These are phyloP conservation scores for Cephalotrichum gorgonifer DNA, from an alignment of 2,329 filamentous ascomycete species.

Conservation along the genomic window DNA sequence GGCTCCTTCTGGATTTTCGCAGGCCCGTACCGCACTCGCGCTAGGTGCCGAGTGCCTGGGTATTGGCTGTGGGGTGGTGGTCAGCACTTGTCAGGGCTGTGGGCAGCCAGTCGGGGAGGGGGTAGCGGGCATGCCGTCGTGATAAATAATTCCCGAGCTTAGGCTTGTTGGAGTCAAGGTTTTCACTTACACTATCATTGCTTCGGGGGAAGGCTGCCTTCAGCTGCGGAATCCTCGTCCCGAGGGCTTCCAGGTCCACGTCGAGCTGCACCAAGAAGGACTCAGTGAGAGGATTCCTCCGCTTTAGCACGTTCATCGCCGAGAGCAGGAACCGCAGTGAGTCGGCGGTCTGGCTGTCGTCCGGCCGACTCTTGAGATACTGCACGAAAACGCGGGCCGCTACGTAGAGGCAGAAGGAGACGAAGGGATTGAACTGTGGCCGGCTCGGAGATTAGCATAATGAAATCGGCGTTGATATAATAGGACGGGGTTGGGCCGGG, in stretches of 20 bases:
- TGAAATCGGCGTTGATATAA: background rate
- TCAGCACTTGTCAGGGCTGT: background rate
- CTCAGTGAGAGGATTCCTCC: constrained; percentile 81
- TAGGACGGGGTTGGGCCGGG: background rate
- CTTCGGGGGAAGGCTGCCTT: constrained; percentile 43
- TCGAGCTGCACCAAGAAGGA: constrained; percentile 92
- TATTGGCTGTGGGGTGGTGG: background rate
- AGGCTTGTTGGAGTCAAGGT: too few species aligned
- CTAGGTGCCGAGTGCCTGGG: background rate
- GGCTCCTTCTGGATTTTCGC: constrained; percentile 23
- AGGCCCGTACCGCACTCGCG: constrained; percentile 8
- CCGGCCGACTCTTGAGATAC: constrained; percentile 86
- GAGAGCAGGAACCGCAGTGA: constrained; percentile 84
- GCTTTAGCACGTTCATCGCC: constrained; percentile 83
- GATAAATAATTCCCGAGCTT: background rate
- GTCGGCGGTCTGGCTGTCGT: constrained; percentile 67
- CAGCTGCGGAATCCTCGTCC: constrained; percentile 48
- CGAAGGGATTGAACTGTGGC: constrained; percentile 80
- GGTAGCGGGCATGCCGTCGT: too few species aligned
- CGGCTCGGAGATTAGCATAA: constrained; percentile 1
- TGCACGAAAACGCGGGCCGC: constrained; percentile 91
- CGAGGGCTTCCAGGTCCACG: constrained; percentile 73
- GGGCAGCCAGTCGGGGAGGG: background rate
- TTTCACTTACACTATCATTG: constrained; percentile 36
- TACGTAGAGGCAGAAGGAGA: constrained; percentile 94